These are phyloP conservation scores for Metschnikowia proteae DNA, from an alignment of 805 yeast genomes.

Conservation along the genomic window DNA sequence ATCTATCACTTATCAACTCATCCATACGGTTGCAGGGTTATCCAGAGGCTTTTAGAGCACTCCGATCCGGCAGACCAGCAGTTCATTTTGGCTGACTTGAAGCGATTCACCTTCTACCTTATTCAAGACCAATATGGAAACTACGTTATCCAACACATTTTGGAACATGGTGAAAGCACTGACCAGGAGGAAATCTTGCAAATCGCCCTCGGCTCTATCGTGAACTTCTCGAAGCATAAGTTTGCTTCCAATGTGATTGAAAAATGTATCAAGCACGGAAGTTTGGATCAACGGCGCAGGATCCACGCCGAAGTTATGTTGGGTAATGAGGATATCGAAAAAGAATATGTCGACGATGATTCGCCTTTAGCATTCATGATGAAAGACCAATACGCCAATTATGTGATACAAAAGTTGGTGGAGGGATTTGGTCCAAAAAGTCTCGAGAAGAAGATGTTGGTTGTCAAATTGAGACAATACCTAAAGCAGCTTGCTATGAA, in stretches of 20 bases:
- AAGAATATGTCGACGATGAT: constrained; percentile 52
- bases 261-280: constrained; percentile 78
- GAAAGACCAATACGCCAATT: constrained; percentile 97
- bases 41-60: constrained; percentile 85
- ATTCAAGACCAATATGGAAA: constrained; percentile 97
- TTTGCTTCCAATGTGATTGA: constrained; percentile 98
- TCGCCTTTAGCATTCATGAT: constrained; percentile 85
- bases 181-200: constrained; percentile 62
- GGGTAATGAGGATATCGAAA: constrained; percentile 44
- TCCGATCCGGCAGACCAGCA: constrained; percentile 63
- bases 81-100: constrained; percentile 65
- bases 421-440: constrained; percentile 65
- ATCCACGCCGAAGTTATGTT: constrained; percentile 66
- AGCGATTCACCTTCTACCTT: constrained; percentile 65
- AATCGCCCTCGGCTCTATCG: constrained; percentile 67
- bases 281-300: constrained; percentile 53
- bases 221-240: constrained; percentile 88
- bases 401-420: constrained; percentile 91
- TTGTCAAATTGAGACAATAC: constrained; percentile 73
- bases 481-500: constrained; percentile 64
- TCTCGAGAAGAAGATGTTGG: constrained; percentile 63
- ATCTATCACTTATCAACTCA: constrained; percentile 88
- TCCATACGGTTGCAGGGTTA: constrained; percentile 96
- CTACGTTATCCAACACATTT: constrained; percentile 93
- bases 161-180: constrained; percentile 69